Evolutionary conservation across 1,139 yeast genomes (phyloP).

Genomic region (Sugiyamaella japonica): DNA sequence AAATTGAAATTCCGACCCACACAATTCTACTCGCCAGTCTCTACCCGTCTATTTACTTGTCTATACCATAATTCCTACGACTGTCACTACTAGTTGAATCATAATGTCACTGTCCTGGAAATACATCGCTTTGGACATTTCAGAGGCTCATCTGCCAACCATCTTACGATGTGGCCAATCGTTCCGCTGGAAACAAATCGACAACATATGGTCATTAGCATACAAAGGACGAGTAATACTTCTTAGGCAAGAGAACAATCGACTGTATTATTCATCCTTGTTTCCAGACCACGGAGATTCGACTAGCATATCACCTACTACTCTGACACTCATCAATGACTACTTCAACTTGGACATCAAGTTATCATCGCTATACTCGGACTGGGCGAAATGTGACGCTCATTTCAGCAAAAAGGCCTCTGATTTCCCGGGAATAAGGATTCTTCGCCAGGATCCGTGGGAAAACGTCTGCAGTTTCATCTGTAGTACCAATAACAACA

Average conservation of each 20-base stretch:
- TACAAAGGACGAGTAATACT: conserved; percentile 41
- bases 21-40: too few relatives aligned
- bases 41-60: background rate
- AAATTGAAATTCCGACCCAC: background rate
- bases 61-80: too few relatives aligned
- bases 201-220: conserved; percentile 40
- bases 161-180: conserved; percentile 85
- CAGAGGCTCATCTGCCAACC: conserved; percentile 61
- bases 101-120: conserved; percentile 30
- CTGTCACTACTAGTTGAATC: too few relatives aligned
- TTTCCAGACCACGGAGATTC: conserved; percentile 5
- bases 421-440: conserved; percentile 69
- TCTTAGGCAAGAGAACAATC: conserved; percentile 37
- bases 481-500: conserved; percentile 94
- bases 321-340: conserved; percentile 53
- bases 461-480: conserved; percentile 87
- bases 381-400: conserved; percentile 63
- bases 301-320: conserved; percentile 19
- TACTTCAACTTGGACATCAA: conserved; percentile 69
- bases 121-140: conserved; percentile 30
- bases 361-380: conserved; percentile 52
- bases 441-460: conserved; percentile 94
- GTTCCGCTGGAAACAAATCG: conserved; percentile 42
- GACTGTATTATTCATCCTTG: conserved; percentile 39
- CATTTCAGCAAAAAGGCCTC: conserved; percentile 44